phyloP scores from a whole-genome alignment of 257 asterid species.

The Penstemon newberryi region DNA sequence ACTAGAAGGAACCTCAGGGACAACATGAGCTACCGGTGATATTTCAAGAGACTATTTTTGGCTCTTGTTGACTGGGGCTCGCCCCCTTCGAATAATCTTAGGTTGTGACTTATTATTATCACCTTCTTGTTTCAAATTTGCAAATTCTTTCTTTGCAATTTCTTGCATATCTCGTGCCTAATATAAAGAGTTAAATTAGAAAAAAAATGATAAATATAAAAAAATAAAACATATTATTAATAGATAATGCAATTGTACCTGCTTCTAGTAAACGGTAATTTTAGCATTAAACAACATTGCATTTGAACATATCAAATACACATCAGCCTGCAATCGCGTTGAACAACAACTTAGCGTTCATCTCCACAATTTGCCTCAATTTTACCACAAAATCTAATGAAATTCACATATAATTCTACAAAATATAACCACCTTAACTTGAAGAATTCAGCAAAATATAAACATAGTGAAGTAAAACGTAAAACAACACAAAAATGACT shows the following conservation, averaged over 20 bases:
- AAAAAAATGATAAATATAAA: not conserved
- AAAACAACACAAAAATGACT: too few relatives aligned
- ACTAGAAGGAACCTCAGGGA: slow-evolving; percentile 54
- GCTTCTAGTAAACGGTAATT: slow-evolving; percentile 80
- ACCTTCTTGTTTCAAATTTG: slow-evolving; percentile 81
- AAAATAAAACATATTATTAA: slow-evolving; percentile 14
- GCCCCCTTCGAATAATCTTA: slow-evolving; percentile 86
- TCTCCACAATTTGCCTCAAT: not conserved
- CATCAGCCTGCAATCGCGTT: slow-evolving; percentile 70
- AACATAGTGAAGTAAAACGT: too few relatives aligned
- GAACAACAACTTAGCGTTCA: slow-evolving; percentile 4
- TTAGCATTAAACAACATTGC: slow-evolving; percentile 88
- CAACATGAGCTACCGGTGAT: slow-evolving; percentile 55
- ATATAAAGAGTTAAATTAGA: slow-evolving; percentile 24
- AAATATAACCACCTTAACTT: too few relatives aligned
- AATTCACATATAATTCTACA: too few relatives aligned
- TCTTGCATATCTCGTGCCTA: slow-evolving; percentile 91
- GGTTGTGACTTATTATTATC: slow-evolving; percentile 89
- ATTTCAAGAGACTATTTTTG: slow-evolving; percentile 55
- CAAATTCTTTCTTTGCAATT: slow-evolving; percentile 76
- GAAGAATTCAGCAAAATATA: too few relatives aligned
- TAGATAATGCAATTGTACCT: slow-evolving; percentile 43
- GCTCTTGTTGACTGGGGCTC: slow-evolving; percentile 84
- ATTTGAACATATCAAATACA: slow-evolving; percentile 82
- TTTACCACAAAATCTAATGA: too few relatives aligned